Percentiles rank a stretch among this genome's conserved stretches.
phyloP scores from a whole-genome alignment of 106 monocot genomes.

The Dioscorea dumetorum region DNA sequence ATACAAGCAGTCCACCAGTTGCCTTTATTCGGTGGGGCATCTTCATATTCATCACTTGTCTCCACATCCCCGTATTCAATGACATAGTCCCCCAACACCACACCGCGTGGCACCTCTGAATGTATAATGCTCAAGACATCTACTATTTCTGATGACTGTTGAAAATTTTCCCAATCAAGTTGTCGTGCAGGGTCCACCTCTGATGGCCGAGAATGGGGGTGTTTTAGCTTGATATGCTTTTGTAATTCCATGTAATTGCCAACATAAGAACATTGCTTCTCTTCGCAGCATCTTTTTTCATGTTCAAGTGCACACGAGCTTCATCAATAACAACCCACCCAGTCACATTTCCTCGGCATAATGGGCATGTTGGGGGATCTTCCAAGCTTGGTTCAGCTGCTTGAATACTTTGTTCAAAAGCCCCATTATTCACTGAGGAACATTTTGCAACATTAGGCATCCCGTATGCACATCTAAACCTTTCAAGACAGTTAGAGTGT shows the following conservation, averaged over 20 bases:
- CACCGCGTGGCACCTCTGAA: constrained; percentile 64
- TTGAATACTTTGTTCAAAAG: constrained; percentile 19
- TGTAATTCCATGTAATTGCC: constrained; percentile 59
- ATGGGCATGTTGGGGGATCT: constrained; percentile 38
- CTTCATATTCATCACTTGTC: constrained; percentile 44
- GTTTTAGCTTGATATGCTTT: constrained; percentile 44
- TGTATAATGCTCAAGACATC: constrained; percentile 74
- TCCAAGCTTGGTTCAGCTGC: constrained; percentile 19
- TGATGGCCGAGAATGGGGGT: constrained; percentile 57
- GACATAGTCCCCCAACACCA: constrained; percentile 78
- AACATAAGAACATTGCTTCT: constrained; percentile 44
- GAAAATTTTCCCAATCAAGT: constrained; percentile 71
- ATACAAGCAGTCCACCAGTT: constrained; percentile 60
- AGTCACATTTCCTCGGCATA: constrained; percentile 60
- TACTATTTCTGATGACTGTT: constrained; percentile 58
- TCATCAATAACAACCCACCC: constrained; percentile 57
- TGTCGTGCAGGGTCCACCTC: constrained; percentile 56
- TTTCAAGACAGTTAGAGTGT: constrained; percentile 62
- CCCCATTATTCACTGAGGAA: constrained; percentile 12
- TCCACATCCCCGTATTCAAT: constrained; percentile 62
- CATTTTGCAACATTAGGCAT: constrained; percentile 19
- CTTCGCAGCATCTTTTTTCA: constrained; percentile 47
- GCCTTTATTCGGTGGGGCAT: constrained; percentile 16
- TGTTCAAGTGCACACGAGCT: constrained; percentile 38
- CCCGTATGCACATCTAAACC: constrained; percentile 53